A percentile compares a stretch with the other conserved stretches of the same genome.
These are phyloP conservation scores for Candida suzukii DNA, from an alignment of 805 yeast species.

Conservation along the genomic window DNA sequence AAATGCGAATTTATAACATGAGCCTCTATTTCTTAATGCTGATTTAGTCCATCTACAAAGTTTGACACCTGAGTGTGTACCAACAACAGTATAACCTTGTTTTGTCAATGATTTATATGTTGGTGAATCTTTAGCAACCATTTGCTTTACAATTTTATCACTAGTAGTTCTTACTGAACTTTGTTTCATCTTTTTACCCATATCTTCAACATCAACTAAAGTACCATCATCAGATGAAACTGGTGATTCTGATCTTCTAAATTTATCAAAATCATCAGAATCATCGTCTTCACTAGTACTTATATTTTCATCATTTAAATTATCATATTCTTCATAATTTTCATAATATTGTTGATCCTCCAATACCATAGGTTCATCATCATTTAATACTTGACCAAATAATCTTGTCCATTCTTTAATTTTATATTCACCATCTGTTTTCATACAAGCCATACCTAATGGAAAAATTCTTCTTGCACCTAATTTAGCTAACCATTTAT, in stretches of 20 bases:
- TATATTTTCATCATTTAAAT: conserved; percentile 8
- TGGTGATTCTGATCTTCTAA: conserved; percentile 12
- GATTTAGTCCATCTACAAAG: conserved; percentile 96
- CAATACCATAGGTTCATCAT: conserved; percentile 56
- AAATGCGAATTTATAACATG: conserved; percentile 88
- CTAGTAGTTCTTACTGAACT: not conserved
- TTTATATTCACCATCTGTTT: conserved; percentile 52
- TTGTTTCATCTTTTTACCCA: conserved; percentile 51
- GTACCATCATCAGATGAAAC: conserved; percentile 30
- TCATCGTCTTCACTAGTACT: conserved; percentile 6
- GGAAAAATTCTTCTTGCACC: conserved; percentile 88
- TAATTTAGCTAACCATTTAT: conserved; percentile 66
- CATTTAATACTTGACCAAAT: conserved; percentile 54
- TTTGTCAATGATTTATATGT: conserved; percentile 83
- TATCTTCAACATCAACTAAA: conserved; percentile 80
- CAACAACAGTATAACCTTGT: conserved; percentile 90
- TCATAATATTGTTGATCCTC: conserved; percentile 38
- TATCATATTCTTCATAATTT: conserved; percentile 9
- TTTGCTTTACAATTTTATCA: conserved; percentile 47
- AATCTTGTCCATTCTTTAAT: conserved; percentile 63
- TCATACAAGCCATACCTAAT: conserved; percentile 76
- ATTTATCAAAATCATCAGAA: conserved; percentile 11
- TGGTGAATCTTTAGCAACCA: conserved; percentile 88
- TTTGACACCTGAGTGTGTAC: conserved; percentile 92
- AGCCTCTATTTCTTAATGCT: conserved; percentile 89